phyloP scores from a whole-genome alignment of 2,329 filamentous ascomycete species.

The Sphaerostilbella broomeana region DNA sequence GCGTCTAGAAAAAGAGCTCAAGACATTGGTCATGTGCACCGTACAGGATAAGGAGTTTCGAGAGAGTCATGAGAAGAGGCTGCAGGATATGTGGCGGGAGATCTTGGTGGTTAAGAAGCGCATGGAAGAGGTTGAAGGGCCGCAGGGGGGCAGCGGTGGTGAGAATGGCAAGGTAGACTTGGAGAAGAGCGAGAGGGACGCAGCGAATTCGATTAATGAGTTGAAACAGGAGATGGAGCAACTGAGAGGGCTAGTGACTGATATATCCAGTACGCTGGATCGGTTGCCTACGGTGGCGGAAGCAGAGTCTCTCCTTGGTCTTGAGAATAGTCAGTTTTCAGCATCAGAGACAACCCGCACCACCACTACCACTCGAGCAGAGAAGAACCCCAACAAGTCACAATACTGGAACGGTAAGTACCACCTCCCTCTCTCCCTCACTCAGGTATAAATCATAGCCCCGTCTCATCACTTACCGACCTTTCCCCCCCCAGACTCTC shows the following conservation, averaged over 20 bases:
- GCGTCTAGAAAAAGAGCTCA: conserved; percentile 26
- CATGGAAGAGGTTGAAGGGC: conserved; percentile 16
- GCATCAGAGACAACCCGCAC: background rate
- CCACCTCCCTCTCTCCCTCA: no score
- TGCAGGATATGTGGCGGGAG: conserved; percentile 26
- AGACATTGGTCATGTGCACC: conserved; percentile 21
- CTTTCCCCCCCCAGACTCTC: no score
- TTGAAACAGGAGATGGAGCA: conserved; percentile 20
- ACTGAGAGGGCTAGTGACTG: conserved; percentile 19
- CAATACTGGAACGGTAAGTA: background rate
- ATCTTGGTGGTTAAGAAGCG: conserved; percentile 25
- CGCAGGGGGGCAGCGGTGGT: background rate
- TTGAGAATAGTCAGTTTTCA: background rate
- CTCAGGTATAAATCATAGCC: no score
- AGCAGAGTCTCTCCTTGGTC: conserved; percentile 14
- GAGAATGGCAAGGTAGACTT: background rate
- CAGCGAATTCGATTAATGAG: conserved; percentile 13
- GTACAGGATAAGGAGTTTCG: conserved; percentile 24
- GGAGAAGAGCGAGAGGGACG: conserved; percentile 18
- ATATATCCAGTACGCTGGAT: conserved; percentile 19
- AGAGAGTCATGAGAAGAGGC: conserved; percentile 22
- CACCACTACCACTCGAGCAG: conserved; percentile 3
- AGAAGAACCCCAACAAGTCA: background rate
- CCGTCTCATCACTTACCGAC: no score
- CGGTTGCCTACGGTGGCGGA: conserved; percentile 17